Base-by-base conservation (phyloP, 2,329 filamentous ascomycete species). In the Ophiostoma perfectum region DNA sequence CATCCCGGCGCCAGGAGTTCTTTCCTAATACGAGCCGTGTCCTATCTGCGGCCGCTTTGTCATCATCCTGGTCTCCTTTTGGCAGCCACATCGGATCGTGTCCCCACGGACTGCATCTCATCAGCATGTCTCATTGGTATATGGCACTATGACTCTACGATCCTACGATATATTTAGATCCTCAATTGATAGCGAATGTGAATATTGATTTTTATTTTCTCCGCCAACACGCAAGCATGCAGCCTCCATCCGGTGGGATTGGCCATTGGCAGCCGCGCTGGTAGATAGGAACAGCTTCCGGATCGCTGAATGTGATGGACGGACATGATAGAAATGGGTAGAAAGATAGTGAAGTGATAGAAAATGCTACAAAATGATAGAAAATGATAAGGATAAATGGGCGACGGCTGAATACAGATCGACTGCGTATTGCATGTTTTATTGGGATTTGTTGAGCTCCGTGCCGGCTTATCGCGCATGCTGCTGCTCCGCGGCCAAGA, bases 251-350 rank as follows among this genome's bases (percentile, higher is more conserved):
- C 55, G 2, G 14, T 14, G 9, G 55, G 55, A 60, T 60, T 60
- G 55, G 55, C 55, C 55, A 60, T 38, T 36, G 49, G 5, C 27
- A 27, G 27, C 5, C 55, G 27, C 9, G 49, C 49, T 55, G 49
- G 49, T 4, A n/a, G 49, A 55, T 38, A 60, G 55, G 27, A 60
- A 38, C 55, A 36, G 27, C 55, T 60, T 60, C 55, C 55, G 55
- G 55, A 60, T 60, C 55, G 55, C 52, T 60, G n/a, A 27, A 14
- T 44, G 42, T 44, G 42, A 44, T 44, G 42, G 27, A 27, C 27
- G 27, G 27, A 27, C 27, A 27, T 27, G 27, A 27, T 27, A 27
- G 27, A 27, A 27, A 27, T 27, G 2, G 2, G 2, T 27, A 27
- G 27, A 27, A 27, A 27, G 27, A 27, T 27, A 27, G 27, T 27